Evolutionary conservation across 73 alveolate species (phyloP), one percentile per base, ranked within the genome.

Genomic region (Stentor coeruleus): DNA sequence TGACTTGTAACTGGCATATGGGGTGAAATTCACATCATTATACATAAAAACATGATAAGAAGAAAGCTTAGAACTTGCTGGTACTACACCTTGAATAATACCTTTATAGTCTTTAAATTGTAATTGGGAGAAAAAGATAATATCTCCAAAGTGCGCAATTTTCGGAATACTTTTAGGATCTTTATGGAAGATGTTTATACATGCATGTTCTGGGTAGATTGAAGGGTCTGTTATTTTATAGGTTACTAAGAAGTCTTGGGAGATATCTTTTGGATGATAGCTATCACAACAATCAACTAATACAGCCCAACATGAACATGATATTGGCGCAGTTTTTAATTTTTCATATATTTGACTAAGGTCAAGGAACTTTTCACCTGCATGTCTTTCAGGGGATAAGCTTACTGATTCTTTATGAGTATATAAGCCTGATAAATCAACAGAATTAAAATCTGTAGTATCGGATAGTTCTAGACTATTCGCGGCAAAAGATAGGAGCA

Each of bases 161-260:
- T 66, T 66, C 37, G 79, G 79, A 1, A 66, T 14, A 20, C 20
- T 33, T 26, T 66, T 33, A 11, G 39, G 36, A 33, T 66, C 39
- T 66, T 66, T 31, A 33, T 66, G 79, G 79, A 66, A 66, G 33
- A 66, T 66, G 40, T 20, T 20, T 28, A 66, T 66, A 2, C 79
- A 28, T 33, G 39, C 42, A 2, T 28, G n/a, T 1, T 66, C 37
- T 66, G 79, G 79, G 37, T 28, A 66, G 14, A 66, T 26, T 20
- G 79, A 66, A 20, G 79, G 79, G 37, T 66, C 79, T 0, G 79
- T 66, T 0, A 66, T 40, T 66, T 66, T 66, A 33, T 28, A 31
- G 39, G 79, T 66, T 66, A 40, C n/a, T 1, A 66, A 33, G 41
- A 28, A 66, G 40, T 66, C 79, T 11, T 20, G n/a, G 36, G 79